phyloP scores from a whole-genome alignment of 306 rosid species.

The Coriaria nepalensis region DNA sequence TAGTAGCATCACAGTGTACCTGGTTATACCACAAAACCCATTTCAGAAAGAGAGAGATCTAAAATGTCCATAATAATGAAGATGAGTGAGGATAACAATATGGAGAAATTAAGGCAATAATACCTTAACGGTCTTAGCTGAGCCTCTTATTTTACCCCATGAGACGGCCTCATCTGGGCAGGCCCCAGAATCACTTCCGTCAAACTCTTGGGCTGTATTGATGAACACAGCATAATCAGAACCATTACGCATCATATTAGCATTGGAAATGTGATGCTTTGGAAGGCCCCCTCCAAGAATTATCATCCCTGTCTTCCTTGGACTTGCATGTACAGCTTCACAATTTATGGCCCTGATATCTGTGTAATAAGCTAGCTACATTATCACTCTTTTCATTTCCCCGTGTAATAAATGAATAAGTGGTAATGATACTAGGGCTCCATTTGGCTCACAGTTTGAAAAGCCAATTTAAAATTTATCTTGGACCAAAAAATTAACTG shows the following conservation, averaged over 20 bases:
- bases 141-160: constrained; percentile 80
- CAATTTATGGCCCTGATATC: constrained; percentile 83
- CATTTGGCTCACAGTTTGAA: too few species aligned
- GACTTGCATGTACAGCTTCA: constrained; percentile 80
- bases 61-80: background rate
- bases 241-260: constrained; percentile 98
- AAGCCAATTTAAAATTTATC: too few species aligned
- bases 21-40: background rate
- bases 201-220: constrained; percentile 89
- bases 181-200: constrained; percentile 96
- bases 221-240: constrained; percentile 85
- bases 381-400: constrained; percentile 6
- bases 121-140: constrained; percentile 89
- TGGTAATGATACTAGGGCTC: constrained; percentile 1
- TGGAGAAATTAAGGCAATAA: constrained; percentile 2
- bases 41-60: background rate
- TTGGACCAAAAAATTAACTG: too few species aligned
- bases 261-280: constrained; percentile 96
- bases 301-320: constrained; percentile 87
- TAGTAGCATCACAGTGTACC: constrained; percentile 19
- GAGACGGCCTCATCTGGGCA: constrained; percentile 91
- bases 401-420: background rate
- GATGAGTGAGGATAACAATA: constrained; percentile 1
- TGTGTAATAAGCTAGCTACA: constrained; percentile 27
- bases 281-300: constrained; percentile 93